Percentiles rank a stretch among this genome's conserved stretches.
phyloP scores from a whole-genome alignment of 208 protist genomes.

The Leishmania gerbilli region DNA sequence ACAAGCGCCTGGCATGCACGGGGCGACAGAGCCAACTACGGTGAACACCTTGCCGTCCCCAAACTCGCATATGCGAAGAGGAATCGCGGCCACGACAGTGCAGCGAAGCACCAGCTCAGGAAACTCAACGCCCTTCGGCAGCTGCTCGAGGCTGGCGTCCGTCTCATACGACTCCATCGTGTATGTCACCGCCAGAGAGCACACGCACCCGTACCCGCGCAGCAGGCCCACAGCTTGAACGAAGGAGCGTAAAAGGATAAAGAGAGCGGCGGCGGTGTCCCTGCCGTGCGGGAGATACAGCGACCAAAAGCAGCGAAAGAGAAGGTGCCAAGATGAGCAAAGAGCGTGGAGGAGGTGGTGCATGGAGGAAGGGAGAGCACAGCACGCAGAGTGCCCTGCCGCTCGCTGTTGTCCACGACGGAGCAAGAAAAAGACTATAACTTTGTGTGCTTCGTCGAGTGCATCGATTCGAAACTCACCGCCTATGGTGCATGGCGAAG shows the following conservation, averaged over 20 bases:
- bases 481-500: too few relatives aligned
- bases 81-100: constrained; percentile 39
- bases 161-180: constrained; percentile 56
- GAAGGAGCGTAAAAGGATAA: background rate
- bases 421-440: background rate
- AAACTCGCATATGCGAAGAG: constrained; percentile 61
- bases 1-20: background rate
- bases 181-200: background rate
- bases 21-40: constrained; percentile 36
- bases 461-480: too few relatives aligned
- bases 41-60: constrained; percentile 57
- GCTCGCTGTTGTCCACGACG: background rate
- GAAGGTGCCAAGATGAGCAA: background rate
- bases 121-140: constrained; percentile 31
- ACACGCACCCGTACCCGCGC: background rate
- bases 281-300: background rate
- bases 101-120: constrained; percentile 45
- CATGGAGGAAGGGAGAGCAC: background rate
- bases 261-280: background rate
- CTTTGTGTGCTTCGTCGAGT: background rate
- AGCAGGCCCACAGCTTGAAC: background rate
- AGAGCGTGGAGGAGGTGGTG: background rate
- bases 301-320: background rate
- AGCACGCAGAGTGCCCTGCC: background rate
- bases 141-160: constrained; percentile 31